Evolutionary conservation across 2,329 filamentous ascomycete genomes (phyloP), one percentile per base, ranked within the genome.

Genomic region (Gnomoniopsis smithogilvyi): DNA sequence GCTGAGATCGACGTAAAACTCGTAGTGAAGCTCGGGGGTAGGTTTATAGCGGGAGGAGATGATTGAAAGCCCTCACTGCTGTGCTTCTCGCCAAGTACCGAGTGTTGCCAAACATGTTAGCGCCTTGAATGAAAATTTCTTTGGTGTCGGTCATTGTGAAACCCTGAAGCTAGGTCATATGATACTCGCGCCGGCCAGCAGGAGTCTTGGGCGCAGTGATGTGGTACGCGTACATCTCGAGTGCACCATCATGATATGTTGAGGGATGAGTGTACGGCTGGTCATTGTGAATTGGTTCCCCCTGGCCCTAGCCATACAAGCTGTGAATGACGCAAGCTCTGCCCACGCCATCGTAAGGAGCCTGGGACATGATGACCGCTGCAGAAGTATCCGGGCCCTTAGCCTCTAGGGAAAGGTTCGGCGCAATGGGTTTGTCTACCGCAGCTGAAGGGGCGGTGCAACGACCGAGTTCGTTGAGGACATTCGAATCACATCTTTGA

Each of bases 321-420:
- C 60, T 66, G 54, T 74, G 69, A 60, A 78, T 75, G 11, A 62
- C 73, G 30, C 73, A 69, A 30, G 73, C 66, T 41, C 73, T 73
- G 21, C 67, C 50, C 2, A 74, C 73, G 43, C 74, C 72, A 59
- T 78, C 67, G 50, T 75, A 71, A 52, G 67, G 67, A 54, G 70
- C 74, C 60, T 77, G 74, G 30, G 69, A 67, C 46, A 14, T 64
- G 14, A 68, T 72, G 6, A 73, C 71, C 7, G 58, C 66, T 7
- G 54, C 10, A 45, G 61, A 66, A 3, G 70, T 71, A 56, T 70
- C 57, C 8, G 70, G 72, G 1, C 70, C 72, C 60, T 77, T 77
- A 0, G 65, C 71, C 55, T 73, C 72, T 1, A 78, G 21, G 57
- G 78, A 78, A 58, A 78, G 74, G 64, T 78, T 78, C 3, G 74